Conservation (phyloP, 2,329 filamentous ascomycete genomes). For the Fusarium keratoplasticum region DNA sequence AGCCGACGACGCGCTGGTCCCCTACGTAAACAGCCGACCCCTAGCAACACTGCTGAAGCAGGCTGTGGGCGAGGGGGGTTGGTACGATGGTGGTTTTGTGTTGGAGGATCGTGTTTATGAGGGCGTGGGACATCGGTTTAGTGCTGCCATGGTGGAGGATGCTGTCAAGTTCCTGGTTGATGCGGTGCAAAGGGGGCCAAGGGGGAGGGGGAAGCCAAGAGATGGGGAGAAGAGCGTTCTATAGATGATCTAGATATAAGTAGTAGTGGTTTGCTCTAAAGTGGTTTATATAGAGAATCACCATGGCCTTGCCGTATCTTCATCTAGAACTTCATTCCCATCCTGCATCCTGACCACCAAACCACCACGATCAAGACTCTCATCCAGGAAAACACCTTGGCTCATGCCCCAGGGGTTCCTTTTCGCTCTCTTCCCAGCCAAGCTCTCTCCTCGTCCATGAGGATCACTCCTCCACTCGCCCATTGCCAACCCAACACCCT, state of each 20-base stretch:
- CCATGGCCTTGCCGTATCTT: conserved; percentile 56
- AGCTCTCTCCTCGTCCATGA: conserved; percentile 58
- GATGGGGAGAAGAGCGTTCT: conserved; percentile 46
- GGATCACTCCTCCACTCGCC: conserved; percentile 65
- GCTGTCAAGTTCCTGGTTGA: conserved; percentile 72
- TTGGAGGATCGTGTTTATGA: conserved; percentile 76
- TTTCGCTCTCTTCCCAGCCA: conserved; percentile 60
- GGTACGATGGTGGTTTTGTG: conserved; percentile 67
- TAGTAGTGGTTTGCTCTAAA: background rate
- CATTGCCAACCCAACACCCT: conserved; percentile 57
- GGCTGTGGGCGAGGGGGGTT: conserved; percentile 56
- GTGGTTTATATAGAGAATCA: conserved; percentile 1
- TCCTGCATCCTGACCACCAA: conserved; percentile 50
- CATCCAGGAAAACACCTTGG: conserved; percentile 59
- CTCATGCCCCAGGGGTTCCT: conserved; percentile 62
- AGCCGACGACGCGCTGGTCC: conserved; percentile 77
- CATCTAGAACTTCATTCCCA: conserved; percentile 55
- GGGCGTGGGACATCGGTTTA: conserved; percentile 77
- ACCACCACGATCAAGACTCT: conserved; percentile 50
- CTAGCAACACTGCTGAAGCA: conserved; percentile 73
- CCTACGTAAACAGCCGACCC: conserved; percentile 68
- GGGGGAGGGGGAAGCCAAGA: conserved; percentile 41
- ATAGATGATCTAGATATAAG: conserved; percentile 24
- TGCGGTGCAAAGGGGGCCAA: conserved; percentile 51
- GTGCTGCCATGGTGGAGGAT: conserved; percentile 73